phyloP scores from a whole-genome alignment of 495 filamentous ascomycete genomes.

The Lasiosphaeria hispida region DNA sequence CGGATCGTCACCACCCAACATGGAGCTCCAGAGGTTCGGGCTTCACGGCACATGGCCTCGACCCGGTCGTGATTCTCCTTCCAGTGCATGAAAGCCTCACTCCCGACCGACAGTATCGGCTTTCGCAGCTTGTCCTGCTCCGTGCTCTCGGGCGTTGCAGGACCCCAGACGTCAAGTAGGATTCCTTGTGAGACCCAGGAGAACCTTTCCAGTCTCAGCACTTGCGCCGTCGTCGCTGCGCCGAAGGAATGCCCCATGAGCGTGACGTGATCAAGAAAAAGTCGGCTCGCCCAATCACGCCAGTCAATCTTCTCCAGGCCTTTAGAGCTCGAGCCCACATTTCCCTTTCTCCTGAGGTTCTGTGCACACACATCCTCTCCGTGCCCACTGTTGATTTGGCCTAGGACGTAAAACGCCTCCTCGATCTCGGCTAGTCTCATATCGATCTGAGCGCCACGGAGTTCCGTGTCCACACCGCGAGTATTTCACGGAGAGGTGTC shows the following conservation, averaged over 20 bases:
- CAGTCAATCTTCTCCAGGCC: conserved; percentile 39
- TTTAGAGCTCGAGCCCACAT: conserved; percentile 49
- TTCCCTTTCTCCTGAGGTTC: conserved; percentile 50
- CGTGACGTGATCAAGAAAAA: conserved; percentile 54
- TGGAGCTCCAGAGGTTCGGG: conserved; percentile 42
- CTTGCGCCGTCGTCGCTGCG: conserved; percentile 59
- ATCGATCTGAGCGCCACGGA: conserved; percentile 56
- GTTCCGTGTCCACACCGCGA: conserved; percentile 33
- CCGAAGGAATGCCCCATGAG: conserved; percentile 68
- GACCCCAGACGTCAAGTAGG: conserved; percentile 58
- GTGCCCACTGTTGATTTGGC: conserved; percentile 51
- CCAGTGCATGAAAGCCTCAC: conserved; percentile 63
- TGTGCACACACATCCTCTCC: conserved; percentile 37
- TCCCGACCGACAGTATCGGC: conserved; percentile 57
- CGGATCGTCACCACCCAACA: conserved; percentile 60
- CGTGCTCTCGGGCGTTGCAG: conserved; percentile 37
- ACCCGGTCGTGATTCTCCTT: conserved; percentile 53
- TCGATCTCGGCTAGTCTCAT: conserved; percentile 64
- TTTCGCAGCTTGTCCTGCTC: conserved; percentile 44
- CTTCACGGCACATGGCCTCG: conserved; percentile 49
- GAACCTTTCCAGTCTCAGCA: conserved; percentile 51
- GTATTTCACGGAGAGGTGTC: conserved; percentile 38
- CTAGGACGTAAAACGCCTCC: conserved; percentile 52
- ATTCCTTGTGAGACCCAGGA: conserved; percentile 55
- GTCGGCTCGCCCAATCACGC: conserved; percentile 36